Base-by-base conservation (phyloP, 176 grass and related monocot species). In the Saccharum spontaneum region DNA sequence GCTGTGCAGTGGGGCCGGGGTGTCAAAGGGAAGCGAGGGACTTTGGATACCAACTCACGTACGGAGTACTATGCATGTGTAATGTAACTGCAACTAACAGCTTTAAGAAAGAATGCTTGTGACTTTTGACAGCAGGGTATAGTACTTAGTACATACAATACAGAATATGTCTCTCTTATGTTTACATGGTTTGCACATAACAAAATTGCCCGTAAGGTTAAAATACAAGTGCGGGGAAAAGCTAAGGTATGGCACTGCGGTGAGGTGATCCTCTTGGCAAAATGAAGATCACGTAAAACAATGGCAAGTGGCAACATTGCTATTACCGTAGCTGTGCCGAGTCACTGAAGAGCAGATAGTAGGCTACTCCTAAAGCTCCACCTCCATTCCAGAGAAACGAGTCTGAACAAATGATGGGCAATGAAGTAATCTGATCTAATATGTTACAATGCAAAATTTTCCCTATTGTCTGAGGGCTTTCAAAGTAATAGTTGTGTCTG, bases 191-290 rank as follows among this genome's bases (percentile, higher is more conserved):
- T 76, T 76, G 48, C 48, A 69, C 59, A 11, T 52, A 81, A 77
- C 50, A 77, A 85, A 87, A 84, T 64, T 55, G 40, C 62, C 61
- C 40, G 15, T 71, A 38, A 45, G 57, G 75, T 24, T 33, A 65
- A 44, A 59, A 62, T 67, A 1, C 12, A 36, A 3, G 55, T 20
- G 13, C 38, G 60, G 33, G 33, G 3, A 33, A 4, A 43, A 43
- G 10, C 74, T 67, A 30, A 67, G 49, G 14, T 82, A 67, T 6
- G 4, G 5, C 82, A 46, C 4, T 46, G 45, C 14, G 45, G 45
- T 46, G 45, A 46, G 45, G 45, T 46, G 68, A 43, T 10, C 7
- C 55, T 41, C 55, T 41, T 37, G 22, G 52, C 8, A 59, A 71
- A 83, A 88, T 48, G 31, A 64, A 86, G 41, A 28, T 72, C 31